Evolutionary conservation across 192 early-diverging fungal genomes (phyloP).

Genomic region (Rhizoclosmatium sp.): DNA sequence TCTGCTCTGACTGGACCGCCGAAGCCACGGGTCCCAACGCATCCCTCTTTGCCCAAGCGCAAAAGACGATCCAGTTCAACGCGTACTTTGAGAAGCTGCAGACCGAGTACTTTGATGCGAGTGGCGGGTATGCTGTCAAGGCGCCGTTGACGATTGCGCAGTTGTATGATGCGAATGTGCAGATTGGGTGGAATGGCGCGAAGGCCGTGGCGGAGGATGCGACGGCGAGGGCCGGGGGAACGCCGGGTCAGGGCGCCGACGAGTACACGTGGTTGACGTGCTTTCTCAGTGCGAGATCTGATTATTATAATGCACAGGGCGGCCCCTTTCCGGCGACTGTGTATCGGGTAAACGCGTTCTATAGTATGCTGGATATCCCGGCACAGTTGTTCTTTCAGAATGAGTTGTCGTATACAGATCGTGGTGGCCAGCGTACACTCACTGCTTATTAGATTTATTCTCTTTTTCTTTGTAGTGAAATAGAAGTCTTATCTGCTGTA

Average conservation of each 20-base stretch:
- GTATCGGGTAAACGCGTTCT: slow-evolving; percentile 24
- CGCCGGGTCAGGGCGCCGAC: slow-evolving; percentile 5
- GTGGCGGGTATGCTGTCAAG: slow-evolving; percentile 4
- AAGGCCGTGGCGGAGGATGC: neutral
- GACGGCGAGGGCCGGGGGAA: neutral
- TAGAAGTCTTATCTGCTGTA: too few relatives aligned
- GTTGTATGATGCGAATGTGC: slow-evolving; percentile 34
- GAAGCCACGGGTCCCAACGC: slow-evolving; percentile 17
- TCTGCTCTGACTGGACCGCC: slow-evolving; percentile 24
- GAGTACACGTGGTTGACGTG: neutral
- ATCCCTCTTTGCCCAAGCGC: neutral
- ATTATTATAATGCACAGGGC: slow-evolving; percentile 2
- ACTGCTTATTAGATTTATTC: too few relatives aligned
- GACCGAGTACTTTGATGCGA: neutral
- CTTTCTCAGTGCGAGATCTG: neutral
- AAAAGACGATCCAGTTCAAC: neutral
- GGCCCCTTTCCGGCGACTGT: slow-evolving; percentile 34
- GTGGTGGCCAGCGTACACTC: too few relatives aligned
- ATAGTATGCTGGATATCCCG: neutral
- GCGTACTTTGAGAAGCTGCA: slow-evolving; percentile 19
- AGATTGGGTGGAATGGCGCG: slow-evolving; percentile 6
- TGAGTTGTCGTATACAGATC: too few relatives aligned
- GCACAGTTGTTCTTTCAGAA: too few relatives aligned
- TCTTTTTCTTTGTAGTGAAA: too few relatives aligned
- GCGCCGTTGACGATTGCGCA: slow-evolving; percentile 17